Conservation (phyloP, 441 rosid genomes). For the Syzygium malaccense region DNA sequence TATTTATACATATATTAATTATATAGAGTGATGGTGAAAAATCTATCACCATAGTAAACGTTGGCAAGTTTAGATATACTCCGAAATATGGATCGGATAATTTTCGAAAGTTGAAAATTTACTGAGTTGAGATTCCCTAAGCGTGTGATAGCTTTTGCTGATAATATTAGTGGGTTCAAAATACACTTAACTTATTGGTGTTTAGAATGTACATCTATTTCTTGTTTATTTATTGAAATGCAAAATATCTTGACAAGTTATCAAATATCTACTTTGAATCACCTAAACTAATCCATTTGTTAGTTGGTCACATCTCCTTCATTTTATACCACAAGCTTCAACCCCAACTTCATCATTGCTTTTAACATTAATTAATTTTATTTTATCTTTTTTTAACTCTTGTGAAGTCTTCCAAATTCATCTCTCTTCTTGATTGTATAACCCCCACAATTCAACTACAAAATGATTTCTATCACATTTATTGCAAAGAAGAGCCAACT, state of each 20-base stretch:
- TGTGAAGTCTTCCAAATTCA: too few species aligned
- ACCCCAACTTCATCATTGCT: too few species aligned
- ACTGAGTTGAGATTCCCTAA: background rate
- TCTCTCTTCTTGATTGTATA: too few species aligned
- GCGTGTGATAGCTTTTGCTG: background rate
- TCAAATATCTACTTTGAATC: background rate
- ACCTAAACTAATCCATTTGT: background rate
- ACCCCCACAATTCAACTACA: too few species aligned
- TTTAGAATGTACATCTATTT: background rate
- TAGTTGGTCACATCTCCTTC: background rate
- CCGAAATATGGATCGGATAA: background rate
- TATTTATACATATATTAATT: background rate
- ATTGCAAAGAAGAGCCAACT: too few species aligned
- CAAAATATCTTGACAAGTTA: background rate
- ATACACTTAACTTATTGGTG: background rate
- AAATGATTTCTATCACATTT: too few species aligned
- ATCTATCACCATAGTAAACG: background rate
- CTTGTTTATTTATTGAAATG: background rate
- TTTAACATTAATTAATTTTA: too few species aligned
- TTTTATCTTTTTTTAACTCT: too few species aligned
- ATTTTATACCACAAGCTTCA: background rate
- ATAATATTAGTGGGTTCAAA: background rate
- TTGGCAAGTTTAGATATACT: accelerated
- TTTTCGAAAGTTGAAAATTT: background rate
- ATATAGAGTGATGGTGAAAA: background rate